A percentile compares a stretch with the other conserved stretches of the same genome.
These are phyloP conservation scores for Prunus mira DNA, from an alignment of 306 rosid species.

Conservation along the genomic window DNA sequence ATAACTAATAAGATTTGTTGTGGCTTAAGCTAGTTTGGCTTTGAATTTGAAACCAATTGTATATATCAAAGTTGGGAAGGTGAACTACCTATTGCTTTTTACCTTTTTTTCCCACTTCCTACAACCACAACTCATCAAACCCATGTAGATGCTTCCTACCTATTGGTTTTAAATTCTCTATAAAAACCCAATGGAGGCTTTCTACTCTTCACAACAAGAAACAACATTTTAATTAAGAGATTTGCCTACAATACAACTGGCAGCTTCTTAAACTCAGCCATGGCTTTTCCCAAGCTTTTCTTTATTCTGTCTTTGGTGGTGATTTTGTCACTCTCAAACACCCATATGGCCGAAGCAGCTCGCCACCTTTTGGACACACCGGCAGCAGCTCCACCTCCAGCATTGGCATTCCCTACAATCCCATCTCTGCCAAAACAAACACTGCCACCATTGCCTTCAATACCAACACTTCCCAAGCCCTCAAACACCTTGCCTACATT, in stretches of 20 bases:
- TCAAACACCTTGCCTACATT: background rate
- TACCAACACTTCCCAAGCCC: slow-evolving; percentile 20
- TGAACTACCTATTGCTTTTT: background rate
- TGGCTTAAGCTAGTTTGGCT: too few relatives aligned
- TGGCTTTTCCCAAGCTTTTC: background rate
- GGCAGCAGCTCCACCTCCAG: background rate
- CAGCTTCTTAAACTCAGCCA: background rate
- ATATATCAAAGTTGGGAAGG: background rate
- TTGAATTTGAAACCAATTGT: too few relatives aligned
- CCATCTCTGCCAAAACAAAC: background rate
- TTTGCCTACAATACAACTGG: too few relatives aligned
- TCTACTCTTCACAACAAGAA: background rate
- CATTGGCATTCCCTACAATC: slow-evolving; percentile 1
- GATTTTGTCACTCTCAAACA: background rate
- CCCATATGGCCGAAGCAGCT: background rate
- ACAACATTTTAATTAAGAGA: background rate
- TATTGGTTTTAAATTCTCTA: background rate
- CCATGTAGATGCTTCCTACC: background rate
- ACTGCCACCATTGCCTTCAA: slow-evolving; percentile 5
- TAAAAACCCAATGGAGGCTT: background rate
- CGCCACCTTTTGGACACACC: slow-evolving; percentile 18
- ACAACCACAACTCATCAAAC: slow-evolving; percentile 12
- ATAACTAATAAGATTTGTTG: too few relatives aligned
- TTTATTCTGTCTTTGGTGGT: background rate
- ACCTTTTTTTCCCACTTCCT: background rate